These are phyloP conservation scores for Lentinula sp. DNA, from an alignment of 768 basidiomycete genomes.

Conservation along the genomic window DNA sequence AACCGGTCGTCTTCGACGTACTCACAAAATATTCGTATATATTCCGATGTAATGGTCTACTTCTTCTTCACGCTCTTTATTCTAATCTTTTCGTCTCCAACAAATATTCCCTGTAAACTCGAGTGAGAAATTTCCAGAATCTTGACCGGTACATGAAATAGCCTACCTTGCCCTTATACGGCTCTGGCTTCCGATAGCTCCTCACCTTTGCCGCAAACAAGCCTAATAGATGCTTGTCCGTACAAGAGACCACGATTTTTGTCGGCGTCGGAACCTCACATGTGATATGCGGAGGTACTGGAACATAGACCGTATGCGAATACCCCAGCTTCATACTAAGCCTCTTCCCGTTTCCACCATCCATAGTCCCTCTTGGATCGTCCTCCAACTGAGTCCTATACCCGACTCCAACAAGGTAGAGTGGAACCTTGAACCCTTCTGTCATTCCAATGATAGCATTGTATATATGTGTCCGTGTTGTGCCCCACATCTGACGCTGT, in stretches of 20 bases:
- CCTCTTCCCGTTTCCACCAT: slow-evolving; percentile 56
- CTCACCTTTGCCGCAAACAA: slow-evolving; percentile 86
- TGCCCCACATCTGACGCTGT: slow-evolving; percentile 94
- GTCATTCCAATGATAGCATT: slow-evolving; percentile 92
- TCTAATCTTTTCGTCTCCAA: slow-evolving; percentile 88
- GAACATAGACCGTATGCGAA: slow-evolving; percentile 80
- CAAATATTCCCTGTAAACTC: slow-evolving; percentile 73
- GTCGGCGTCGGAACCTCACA: slow-evolving; percentile 79
- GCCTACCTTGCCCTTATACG: slow-evolving; percentile 95
- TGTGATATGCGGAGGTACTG: slow-evolving; percentile 77
- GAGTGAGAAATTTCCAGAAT: neutral
- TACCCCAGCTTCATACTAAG: slow-evolving; percentile 91
- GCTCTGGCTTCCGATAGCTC: slow-evolving; percentile 84
- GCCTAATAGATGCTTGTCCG: slow-evolving; percentile 84
- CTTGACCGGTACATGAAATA: neutral
- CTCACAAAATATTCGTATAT: too few relatives aligned
- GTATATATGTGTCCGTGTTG: slow-evolving; percentile 80
- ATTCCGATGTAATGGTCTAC: slow-evolving; percentile 12
- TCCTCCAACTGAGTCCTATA: slow-evolving; percentile 86
- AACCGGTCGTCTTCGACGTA: too few relatives aligned
- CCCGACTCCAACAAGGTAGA: slow-evolving; percentile 92
- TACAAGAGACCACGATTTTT: slow-evolving; percentile 75
- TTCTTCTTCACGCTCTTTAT: slow-evolving; percentile 95
- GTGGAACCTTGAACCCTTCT: slow-evolving; percentile 74
- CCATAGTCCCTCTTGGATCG: slow-evolving; percentile 56